Evolutionary conservation across 2,329 filamentous ascomycete species (phyloP), one percentile per base, ranked within the genome.

Genomic region (Dactylellina sp.): DNA sequence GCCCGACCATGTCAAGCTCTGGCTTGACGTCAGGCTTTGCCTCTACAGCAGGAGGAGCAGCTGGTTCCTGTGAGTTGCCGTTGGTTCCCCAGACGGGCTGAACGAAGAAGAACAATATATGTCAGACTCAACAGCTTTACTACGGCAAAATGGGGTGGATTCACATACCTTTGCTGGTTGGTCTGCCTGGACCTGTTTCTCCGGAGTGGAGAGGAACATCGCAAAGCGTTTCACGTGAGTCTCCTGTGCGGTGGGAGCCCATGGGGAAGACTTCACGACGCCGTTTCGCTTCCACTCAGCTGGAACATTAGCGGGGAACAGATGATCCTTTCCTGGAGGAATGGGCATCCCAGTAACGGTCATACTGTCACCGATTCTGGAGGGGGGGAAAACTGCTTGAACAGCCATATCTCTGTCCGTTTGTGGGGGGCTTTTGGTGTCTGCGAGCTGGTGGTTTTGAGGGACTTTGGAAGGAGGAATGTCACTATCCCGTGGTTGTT

Each of bases 121-220:
- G 42, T 71, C 57, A 71, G 50, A 20, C 53, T 47, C 18, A 24
- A 24, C 24, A 22, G 32, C 20, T 37, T 4, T 32, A 32, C 9
- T 16, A 40, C 5, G 37, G 9, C 14, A 14, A 40, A 32, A 32
- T 5, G 28, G n/a, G 37, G 14, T 40, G 14, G 3, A 40, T 37
- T 39, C 22, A 61, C 68, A 11, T 49, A 65, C 68, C 37, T 65
- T 72, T 14, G 52, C 42, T 4, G 68, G 44, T 32, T 49, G 14
- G 7, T 20, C 60, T 39, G 35, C 28, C 28, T 46, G 70, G 18
- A 53, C 59, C 20, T 60, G 60, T 37, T 74, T 65, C 11, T 74
- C 63, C 5, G 50, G 44, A 3, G 70, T 74, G 14, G 70, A 47
- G 12, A 74, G 61, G 32, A 74, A 74, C 70, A 74, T 66, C n/a